A percentile compares a stretch with the other conserved stretches of the same genome.
Conservation (phyloP, 345 rosid species). For the Brassica incana region DNA sequence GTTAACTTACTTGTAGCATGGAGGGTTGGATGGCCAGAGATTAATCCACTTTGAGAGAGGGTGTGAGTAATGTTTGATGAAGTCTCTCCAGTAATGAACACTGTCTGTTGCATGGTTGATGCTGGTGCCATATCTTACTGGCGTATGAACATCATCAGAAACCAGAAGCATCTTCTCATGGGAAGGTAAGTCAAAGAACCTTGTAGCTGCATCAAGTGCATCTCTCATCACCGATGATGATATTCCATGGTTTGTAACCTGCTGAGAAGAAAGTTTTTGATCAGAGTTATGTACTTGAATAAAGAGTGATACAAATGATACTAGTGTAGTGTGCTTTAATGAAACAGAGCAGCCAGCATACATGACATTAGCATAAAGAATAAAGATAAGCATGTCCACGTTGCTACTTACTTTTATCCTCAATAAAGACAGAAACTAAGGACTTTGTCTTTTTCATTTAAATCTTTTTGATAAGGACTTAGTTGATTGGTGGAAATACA, state of each 20-base stretch:
- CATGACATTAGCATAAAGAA: background rate
- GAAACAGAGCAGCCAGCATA: background rate
- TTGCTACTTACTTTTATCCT: background rate
- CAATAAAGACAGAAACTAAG: slow-evolving; percentile 15
- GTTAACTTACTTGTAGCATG: slow-evolving; percentile 48
- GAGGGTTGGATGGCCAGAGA: slow-evolving; percentile 61
- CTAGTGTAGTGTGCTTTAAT: background rate
- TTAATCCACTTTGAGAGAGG: slow-evolving; percentile 60
- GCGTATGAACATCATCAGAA: slow-evolving; percentile 47
- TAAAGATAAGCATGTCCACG: slow-evolving; percentile 11
- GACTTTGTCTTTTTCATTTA: slow-evolving; percentile 7
- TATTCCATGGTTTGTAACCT: slow-evolving; percentile 58
- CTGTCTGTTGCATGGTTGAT: slow-evolving; percentile 48
- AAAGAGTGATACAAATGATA: background rate
- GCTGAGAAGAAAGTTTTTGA: slow-evolving; percentile 22
- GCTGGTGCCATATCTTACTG: slow-evolving; percentile 64
- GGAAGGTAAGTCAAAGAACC: slow-evolving; percentile 56
- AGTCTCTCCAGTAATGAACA: slow-evolving; percentile 66
- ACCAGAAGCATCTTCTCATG: slow-evolving; percentile 51
- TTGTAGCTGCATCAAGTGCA: slow-evolving; percentile 47
- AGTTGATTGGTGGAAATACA: background rate
- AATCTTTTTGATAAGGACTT: background rate
- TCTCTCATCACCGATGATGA: slow-evolving; percentile 40
- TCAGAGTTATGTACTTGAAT: background rate
- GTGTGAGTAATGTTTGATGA: slow-evolving; percentile 60